phyloP scores from a whole-genome alignment of 2,329 filamentous ascomycete species.

The Bipolaris zeicola region DNA sequence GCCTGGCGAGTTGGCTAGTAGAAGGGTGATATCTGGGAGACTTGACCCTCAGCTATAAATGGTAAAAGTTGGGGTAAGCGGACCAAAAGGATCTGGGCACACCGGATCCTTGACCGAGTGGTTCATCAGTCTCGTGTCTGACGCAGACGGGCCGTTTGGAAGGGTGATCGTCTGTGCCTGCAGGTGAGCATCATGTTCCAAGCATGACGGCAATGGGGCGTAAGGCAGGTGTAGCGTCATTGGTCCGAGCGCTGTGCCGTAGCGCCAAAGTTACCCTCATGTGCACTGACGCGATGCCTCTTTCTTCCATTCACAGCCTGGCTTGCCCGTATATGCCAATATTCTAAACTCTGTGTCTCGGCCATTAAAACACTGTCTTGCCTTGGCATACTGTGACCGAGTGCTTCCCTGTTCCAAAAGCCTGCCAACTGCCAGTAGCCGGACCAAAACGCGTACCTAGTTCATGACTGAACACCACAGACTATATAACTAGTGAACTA shows the following conservation, averaged over 20 bases:
- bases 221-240: slow-evolving; percentile 15
- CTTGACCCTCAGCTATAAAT: slow-evolving; percentile 17
- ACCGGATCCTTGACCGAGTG: slow-evolving; percentile 16
- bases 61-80: slow-evolving; percentile 1
- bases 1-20: slow-evolving; percentile 3
- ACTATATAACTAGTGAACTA: background rate
- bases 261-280: background rate
- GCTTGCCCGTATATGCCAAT: background rate
- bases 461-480: background rate
- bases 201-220: slow-evolving; percentile 17
- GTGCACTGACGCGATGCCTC: background rate
- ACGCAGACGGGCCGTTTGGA: slow-evolving; percentile 26
- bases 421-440: background rate
- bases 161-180: slow-evolving; percentile 16
- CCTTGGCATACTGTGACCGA: background rate
- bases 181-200: slow-evolving; percentile 23
- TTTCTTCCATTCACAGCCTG: background rate
- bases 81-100: slow-evolving; percentile 3
- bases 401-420: background rate
- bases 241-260: slow-evolving; percentile 7
- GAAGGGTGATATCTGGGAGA: background rate
- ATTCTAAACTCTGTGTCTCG: background rate
- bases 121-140: slow-evolving; percentile 28
- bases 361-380: background rate
- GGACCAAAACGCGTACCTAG: background rate